These are phyloP conservation scores for Stachybotrys chlorohalonatus DNA, from an alignment of 2,329 filamentous ascomycete genomes.

Conservation along the genomic window DNA sequence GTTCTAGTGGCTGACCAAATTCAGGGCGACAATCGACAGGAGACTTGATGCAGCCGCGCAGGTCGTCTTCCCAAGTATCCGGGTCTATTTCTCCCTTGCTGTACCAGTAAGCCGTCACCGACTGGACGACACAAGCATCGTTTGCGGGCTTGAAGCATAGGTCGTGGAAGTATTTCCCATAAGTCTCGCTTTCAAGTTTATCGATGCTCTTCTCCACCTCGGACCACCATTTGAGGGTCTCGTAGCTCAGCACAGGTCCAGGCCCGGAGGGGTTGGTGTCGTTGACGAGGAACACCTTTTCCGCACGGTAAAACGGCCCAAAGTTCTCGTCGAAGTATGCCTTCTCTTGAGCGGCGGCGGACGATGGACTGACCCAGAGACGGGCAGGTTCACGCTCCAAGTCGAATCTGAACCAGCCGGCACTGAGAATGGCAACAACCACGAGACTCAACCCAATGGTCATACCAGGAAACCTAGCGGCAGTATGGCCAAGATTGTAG, in stretches of 20 bases:
- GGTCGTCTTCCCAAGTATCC: slow-evolving; percentile 60
- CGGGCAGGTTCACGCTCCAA: slow-evolving; percentile 84
- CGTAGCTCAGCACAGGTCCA: slow-evolving; percentile 76
- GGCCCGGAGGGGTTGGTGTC: slow-evolving; percentile 57
- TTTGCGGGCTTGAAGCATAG: slow-evolving; percentile 93
- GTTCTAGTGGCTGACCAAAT: slow-evolving; percentile 82
- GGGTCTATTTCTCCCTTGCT: slow-evolving; percentile 34
- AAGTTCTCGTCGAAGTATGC: slow-evolving; percentile 88
- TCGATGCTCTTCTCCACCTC: slow-evolving; percentile 73
- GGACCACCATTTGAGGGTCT: slow-evolving; percentile 90
- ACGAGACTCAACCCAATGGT: slow-evolving; percentile 73
- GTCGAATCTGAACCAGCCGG: slow-evolving; percentile 84
- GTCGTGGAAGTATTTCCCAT: slow-evolving; percentile 64
- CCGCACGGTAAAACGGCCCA: slow-evolving; percentile 88
- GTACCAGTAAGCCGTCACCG: slow-evolving; percentile 81
- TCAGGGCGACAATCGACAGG: slow-evolving; percentile 80
- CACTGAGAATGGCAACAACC: slow-evolving; percentile 67
- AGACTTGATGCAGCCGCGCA: slow-evolving; percentile 66
- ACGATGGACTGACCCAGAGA: slow-evolving; percentile 94
- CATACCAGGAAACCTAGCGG: slow-evolving; percentile 73
- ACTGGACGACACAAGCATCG: slow-evolving; percentile 85
- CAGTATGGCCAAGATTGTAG: slow-evolving; percentile 67
- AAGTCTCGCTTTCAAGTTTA: slow-evolving; percentile 59
- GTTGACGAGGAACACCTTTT: slow-evolving; percentile 91
- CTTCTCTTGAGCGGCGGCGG: slow-evolving; percentile 85